Evolutionary conservation across 257 asterid genomes (phyloP).

Genomic region (Nicotiana benthamiana): DNA sequence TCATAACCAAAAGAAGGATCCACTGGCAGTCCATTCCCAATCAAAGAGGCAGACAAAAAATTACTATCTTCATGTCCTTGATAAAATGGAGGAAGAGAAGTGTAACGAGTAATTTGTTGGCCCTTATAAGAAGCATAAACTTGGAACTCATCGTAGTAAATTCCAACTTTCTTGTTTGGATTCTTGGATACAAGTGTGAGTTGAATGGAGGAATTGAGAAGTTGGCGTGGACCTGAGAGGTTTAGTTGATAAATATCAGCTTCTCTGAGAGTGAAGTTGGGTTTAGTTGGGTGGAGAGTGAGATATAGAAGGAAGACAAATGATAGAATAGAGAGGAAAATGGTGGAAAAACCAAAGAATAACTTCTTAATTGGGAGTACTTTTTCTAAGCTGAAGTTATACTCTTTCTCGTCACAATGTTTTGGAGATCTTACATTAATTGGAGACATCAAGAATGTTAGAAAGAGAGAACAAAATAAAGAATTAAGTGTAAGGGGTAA

Average conservation of each 20-base stretch:
- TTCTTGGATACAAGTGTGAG: constrained; percentile 57
- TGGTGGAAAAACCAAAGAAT: constrained; percentile 38
- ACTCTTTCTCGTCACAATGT: constrained; percentile 61
- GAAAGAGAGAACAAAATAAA: constrained; percentile 2
- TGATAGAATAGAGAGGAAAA: constrained; percentile 52
- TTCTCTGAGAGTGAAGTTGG: constrained; percentile 53
- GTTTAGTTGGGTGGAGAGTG: constrained; percentile 72
- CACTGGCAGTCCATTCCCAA: constrained; percentile 61
- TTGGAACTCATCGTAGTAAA: constrained; percentile 60
- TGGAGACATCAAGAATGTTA: constrained; percentile 48
- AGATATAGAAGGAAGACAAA: constrained; percentile 66
- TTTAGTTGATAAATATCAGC: constrained; percentile 64
- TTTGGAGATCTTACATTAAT: constrained; percentile 62
- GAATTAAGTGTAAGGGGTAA: not conserved
- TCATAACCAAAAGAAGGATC: constrained; percentile 59
- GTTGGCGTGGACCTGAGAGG: constrained; percentile 43
- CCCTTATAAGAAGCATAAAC: constrained; percentile 67
- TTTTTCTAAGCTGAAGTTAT: constrained; percentile 1
- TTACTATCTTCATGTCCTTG: constrained; percentile 66
- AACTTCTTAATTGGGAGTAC: constrained; percentile 45
- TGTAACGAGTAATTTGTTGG: constrained; percentile 52
- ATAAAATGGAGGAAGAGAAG: constrained; percentile 62
- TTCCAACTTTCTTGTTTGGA: constrained; percentile 74
- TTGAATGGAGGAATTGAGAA: constrained; percentile 70
- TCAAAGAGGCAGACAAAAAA: constrained; percentile 46